A percentile compares a stretch with the other conserved stretches of the same genome.
phyloP scores from a whole-genome alignment of 2,329 filamentous ascomycete species.

The Neonectria sp. region DNA sequence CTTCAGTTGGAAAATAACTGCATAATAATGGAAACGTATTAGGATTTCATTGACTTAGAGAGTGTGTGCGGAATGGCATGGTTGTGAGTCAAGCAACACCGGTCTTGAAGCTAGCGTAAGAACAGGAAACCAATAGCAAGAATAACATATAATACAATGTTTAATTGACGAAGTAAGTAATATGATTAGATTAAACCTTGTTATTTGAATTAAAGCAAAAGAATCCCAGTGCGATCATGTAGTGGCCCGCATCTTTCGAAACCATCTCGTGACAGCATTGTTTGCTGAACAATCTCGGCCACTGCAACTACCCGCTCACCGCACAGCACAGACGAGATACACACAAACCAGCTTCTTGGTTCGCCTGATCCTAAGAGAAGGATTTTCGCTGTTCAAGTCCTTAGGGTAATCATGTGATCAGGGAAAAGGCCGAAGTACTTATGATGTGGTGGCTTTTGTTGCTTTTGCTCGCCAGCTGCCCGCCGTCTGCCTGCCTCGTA shows the following conservation, averaged over 20 bases:
- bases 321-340: not conserved
- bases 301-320: not conserved
- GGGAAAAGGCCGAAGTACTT: not conserved
- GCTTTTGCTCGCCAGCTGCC: conserved; percentile 2
- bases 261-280: not conserved
- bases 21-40: not conserved
- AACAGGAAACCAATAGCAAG: too few relatives aligned
- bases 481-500: not conserved
- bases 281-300: not conserved
- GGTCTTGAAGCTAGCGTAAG: too few relatives aligned
- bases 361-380: not conserved
- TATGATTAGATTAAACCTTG: too few relatives aligned
- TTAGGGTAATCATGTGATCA: conserved; percentile 6
- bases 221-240: not conserved
- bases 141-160: too few relatives aligned
- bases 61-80: not conserved
- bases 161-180: too few relatives aligned
- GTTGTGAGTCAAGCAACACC: too few relatives aligned
- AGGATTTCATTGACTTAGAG: not conserved
- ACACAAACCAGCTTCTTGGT: not conserved
- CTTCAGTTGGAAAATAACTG: not conserved
- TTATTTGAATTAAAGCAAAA: not conserved
- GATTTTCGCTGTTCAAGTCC: not conserved
- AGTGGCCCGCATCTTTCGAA: not conserved
- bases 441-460: not conserved